Evolutionary conservation across 2,329 filamentous ascomycete genomes (phyloP), one percentile per base, ranked within the genome.

Genomic region (Dactylellina leptospora): DNA sequence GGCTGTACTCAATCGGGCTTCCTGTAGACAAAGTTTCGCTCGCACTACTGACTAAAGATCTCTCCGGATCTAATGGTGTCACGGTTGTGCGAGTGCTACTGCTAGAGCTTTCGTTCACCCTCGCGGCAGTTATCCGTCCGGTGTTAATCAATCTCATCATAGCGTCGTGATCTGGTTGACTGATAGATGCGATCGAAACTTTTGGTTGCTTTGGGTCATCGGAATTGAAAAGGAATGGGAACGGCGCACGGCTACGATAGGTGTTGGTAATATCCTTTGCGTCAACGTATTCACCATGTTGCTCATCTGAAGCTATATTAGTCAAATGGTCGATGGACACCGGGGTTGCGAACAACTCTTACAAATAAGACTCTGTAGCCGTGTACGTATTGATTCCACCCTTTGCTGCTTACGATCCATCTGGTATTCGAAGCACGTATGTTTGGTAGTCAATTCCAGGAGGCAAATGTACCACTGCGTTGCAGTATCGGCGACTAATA

Each of bases 401-500:
- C 60, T 64, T 50, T 64, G 60, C 18, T 50, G 50, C 38, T 64
- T 64, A 27, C 60, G 60, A n/a, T 64, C 60, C 60, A 64, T 64
- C 18, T 40, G 36, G n/a, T n/a, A n/a, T n/a, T n/a, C n/a, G n/a
- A n/a, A n/a, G n/a, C n/a, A n/a, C n/a, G n/a, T n/a, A n/a, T n/a
- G n/a, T n/a, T n/a, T n/a, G n/a, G n/a, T n/a, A n/a, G n/a, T n/a
- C n/a, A n/a, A n/a, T n/a, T n/a, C n/a, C n/a, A n/a, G n/a, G n/a
- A n/a, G n/a, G n/a, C n/a, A n/a, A 22, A 45, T 33, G 6, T 33
- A 33, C 30, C 6, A 33, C 13, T 6, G 30, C 13, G 6, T 33
- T 33, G 30, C 6, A 6, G 13, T 33, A 33, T 33, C 30, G 30
- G 6, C 6, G 13, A 13, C 30, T 33, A 33, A 33, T 33, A 33